Base-by-base conservation (phyloP, 768 basidiomycete species). In the Auricularia cornea region DNA sequence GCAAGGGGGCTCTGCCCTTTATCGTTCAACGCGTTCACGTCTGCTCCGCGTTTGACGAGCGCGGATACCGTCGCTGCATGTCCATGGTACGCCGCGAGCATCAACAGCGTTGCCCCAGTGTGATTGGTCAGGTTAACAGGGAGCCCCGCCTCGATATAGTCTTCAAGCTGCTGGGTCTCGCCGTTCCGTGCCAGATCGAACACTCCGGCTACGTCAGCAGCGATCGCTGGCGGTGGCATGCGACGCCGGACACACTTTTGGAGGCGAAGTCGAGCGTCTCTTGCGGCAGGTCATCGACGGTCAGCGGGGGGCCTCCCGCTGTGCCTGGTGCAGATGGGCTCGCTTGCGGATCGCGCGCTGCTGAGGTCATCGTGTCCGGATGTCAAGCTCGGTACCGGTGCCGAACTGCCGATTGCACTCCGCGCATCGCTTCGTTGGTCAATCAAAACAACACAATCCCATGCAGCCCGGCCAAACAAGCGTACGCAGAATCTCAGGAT, bases 11-110 rank as follows among this genome's bases (percentile, higher is more conserved):
- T 85, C 68, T 92, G 90, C 0, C 83, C 83, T 2, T 81, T 78
- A 67, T 91, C 88, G 71, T 92, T 92, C 60, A 84, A 69, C 12
- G 83, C 77, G 68, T 90, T 86, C 2, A 85, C 83, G 71, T 91
- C 87, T 41, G 83, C 88, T 2, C 82, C 81, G 35, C 80, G 78
- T 5, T 73, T 68, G 57, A 90, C 72, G 30, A 92, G 79, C 16
- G 78, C 79, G 56, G 75, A 75, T 1, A 82, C 75, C 23, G 88
- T 81, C 2, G 78, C 74, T 0, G 75, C 72, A 67, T 90, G 87
- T 1, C 89, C 89, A 26, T 83, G 75, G 69, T 92, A 92, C 2
- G 89, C 82, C 3, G 87, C 85, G 60, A 90, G 81, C 88, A 92
- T 92, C 61, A 92, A 75, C 5, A 92, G 76, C 3, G 88, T 89